Evolutionary conservation across 1,284 basidiomycete species (phyloP), one percentile per base, ranked within the genome.

Genomic region (Neonothopanus nambi): DNA sequence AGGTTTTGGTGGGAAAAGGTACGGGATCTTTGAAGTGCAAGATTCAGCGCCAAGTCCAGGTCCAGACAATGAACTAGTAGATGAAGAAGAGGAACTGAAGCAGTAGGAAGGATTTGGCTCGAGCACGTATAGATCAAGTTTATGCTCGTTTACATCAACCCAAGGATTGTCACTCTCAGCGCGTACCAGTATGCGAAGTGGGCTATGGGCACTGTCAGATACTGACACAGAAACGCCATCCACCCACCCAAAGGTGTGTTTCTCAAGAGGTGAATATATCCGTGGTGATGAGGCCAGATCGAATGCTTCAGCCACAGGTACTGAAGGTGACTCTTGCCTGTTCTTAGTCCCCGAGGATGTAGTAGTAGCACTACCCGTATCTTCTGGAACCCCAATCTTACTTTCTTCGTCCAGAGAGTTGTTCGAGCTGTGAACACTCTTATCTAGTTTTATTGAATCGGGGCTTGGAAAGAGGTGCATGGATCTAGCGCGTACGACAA

Each of bases 181-280:
- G 12, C 83, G 78, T 15, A 84, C 63, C 5, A 87, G 71, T 42
- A 86, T 71, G 0, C 76, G 75, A n/a, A 85, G 57, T 3, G 67
- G 63, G 9, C 33, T 30, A 23, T 24, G 17, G 20, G 30, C 17
- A 18, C 17, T 12, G 38, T 52, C 24, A n/a, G 24, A 26, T 51
- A 72, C 60, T 0, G 74, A 63, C 1, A 80, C 73, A 1, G 75
- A 74, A 21, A 82, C 72, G 4, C 78, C 78, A 47, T 86, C 84
- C 8, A 84, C 76, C 84, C 84, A 86, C 18, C 84, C 84, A 59
- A 85, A 84, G 8, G 79, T 76, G 57, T 78, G 74, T 20, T 57
- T 67, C 0, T 73, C 72, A 23, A 79, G 60, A 5, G 81, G 74
- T 0, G 61, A 37, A 40, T 71, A 70, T 3, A 67, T 57, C 11